These are phyloP conservation scores for Sporothrix inflata DNA, from an alignment of 2,329 filamentous ascomycete species.

Conservation along the genomic window DNA sequence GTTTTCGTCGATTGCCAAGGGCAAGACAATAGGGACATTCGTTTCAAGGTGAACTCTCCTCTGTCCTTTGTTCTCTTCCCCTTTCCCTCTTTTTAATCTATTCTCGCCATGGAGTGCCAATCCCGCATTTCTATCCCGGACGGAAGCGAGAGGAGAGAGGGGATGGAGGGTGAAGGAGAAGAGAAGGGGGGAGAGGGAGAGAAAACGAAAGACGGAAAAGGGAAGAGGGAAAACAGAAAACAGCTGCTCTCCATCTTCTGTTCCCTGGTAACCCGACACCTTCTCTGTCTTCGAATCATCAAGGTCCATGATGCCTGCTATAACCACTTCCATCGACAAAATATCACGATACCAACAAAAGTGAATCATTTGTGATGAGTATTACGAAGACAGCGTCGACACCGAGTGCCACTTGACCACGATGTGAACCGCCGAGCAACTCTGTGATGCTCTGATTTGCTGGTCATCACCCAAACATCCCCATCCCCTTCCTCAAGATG, in stretches of 20 bases:
- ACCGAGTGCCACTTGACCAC: not conserved
- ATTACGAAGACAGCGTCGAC: not conserved
- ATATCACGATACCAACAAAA: not conserved
- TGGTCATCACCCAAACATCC: not conserved
- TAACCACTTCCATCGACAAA: not conserved
- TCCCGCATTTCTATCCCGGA: slow-evolving; percentile 11
- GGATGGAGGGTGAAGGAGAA: not conserved
- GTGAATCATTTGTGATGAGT: not conserved
- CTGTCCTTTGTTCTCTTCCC: not conserved
- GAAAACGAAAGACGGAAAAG: not conserved
- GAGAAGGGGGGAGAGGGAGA: not conserved
- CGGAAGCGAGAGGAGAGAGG: not conserved
- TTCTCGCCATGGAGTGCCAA: not conserved
- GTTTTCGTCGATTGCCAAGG: not conserved
- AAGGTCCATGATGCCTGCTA: not conserved
- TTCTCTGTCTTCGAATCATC: no score
- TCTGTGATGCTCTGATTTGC: not conserved
- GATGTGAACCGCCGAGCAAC: not conserved
- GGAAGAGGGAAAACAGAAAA: no score
- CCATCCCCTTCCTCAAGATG: not conserved
- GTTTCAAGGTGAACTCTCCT: not conserved
- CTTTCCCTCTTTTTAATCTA: slow-evolving; percentile 2
- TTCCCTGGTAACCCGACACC: no score
- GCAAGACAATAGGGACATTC: not conserved
- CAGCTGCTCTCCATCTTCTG: no score